A percentile compares a stretch with the other conserved stretches of the same genome.
These are phyloP conservation scores for Megacollybia platyphylla DNA, from an alignment of 1,284 basidiomycete species.

Conservation along the genomic window DNA sequence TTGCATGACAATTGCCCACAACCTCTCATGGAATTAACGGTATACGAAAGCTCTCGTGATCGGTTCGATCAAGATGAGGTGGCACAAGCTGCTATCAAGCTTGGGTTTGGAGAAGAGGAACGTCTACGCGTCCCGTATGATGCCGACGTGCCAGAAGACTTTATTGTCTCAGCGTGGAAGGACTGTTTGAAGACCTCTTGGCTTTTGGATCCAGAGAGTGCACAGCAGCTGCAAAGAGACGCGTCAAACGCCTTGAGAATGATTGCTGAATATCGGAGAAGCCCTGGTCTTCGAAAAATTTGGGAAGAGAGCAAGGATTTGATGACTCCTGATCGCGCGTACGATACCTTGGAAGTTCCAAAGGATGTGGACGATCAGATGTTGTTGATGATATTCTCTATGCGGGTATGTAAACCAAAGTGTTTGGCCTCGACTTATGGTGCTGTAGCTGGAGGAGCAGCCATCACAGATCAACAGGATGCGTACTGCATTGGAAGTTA, in stretches of 20 bases:
- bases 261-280: conserved; percentile 48
- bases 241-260: conserved; percentile 55
- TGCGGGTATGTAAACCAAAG: conserved; percentile 45
- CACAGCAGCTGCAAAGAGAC: conserved; percentile 28
- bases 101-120: conserved; percentile 57
- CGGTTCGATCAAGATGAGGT: conserved; percentile 50
- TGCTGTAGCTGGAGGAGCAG: conserved; percentile 53
- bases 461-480: conserved; percentile 49
- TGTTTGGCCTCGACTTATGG: conserved; percentile 1
- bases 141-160: conserved; percentile 54
- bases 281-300: conserved; percentile 28
- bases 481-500: conserved; percentile 53
- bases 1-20: conserved; percentile 26
- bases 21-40: conserved; percentile 41
- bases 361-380: conserved; percentile 64
- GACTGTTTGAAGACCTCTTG: conserved; percentile 50
- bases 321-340: conserved; percentile 66
- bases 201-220: conserved; percentile 29
- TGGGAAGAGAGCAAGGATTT: conserved; percentile 43
- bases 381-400: conserved; percentile 58
- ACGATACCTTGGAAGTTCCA: conserved; percentile 59
- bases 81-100: conserved; percentile 24
- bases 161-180: conserved; percentile 56
- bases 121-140: conserved; percentile 51
- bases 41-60: conserved; percentile 46